Conservation (phyloP, 495 filamentous ascomycete species). For the Aspergillus biplanus region DNA sequence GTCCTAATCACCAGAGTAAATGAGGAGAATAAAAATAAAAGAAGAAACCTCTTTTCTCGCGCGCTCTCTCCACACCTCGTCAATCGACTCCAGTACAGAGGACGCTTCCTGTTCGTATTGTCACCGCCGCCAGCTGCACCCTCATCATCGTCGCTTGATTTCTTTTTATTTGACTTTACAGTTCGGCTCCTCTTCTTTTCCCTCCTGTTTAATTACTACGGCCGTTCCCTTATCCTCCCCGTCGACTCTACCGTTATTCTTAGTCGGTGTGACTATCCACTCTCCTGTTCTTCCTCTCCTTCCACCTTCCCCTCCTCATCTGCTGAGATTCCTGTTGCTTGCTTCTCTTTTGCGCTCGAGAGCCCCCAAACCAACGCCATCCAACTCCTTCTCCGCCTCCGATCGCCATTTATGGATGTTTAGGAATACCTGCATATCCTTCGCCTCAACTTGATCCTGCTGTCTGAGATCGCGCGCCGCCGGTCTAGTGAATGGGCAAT, state of each 20-base stretch:
- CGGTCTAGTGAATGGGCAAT: slow-evolving; percentile 1
- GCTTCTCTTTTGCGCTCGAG: background rate
- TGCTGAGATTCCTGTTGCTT: background rate
- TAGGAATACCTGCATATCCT: background rate
- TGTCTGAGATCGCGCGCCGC: background rate
- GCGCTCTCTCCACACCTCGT: slow-evolving; percentile 6
- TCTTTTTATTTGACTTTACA: background rate
- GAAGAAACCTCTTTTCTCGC: background rate
- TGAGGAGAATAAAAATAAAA: slow-evolving; percentile 4
- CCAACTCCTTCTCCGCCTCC: background rate
- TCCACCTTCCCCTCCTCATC: slow-evolving; percentile 16
- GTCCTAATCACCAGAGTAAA: background rate
- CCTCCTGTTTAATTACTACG: background rate
- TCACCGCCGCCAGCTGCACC: background rate
- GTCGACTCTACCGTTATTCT: slow-evolving; percentile 4
- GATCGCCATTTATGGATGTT: background rate
- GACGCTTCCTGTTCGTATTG: background rate
- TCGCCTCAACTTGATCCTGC: background rate
- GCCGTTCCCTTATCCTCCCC: too few species aligned
- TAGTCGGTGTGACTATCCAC: background rate
- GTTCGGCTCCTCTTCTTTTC: background rate
- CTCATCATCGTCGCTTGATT: background rate
- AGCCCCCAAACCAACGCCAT: background rate
- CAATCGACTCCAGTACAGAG: background rate
- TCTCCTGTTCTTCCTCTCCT: slow-evolving; percentile 7